These are phyloP conservation scores for Xanthoconium purpureum DNA, from an alignment of 768 basidiomycete genomes.

Conservation along the genomic window DNA sequence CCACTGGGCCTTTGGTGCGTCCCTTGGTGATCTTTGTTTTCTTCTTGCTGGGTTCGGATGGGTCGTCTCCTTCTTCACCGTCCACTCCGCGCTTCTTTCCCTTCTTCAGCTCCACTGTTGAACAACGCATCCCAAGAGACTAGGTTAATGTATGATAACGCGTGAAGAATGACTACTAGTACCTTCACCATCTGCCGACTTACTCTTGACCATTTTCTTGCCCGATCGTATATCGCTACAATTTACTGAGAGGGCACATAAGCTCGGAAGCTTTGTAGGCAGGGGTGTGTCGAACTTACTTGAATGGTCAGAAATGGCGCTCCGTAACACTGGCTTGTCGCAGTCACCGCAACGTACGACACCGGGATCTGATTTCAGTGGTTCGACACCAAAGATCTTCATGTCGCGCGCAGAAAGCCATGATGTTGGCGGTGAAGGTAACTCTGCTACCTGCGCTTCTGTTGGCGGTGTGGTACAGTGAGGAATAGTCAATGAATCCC, in stretches of 20 bases:
- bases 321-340: slow-evolving; percentile 74
- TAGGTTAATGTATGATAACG: slow-evolving; percentile 4
- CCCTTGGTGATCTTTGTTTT: slow-evolving; percentile 80
- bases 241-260: slow-evolving; percentile 41
- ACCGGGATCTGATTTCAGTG: slow-evolving; percentile 65
- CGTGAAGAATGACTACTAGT: slow-evolving; percentile 8
- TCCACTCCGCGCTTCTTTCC: slow-evolving; percentile 83
- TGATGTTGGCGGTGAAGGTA: slow-evolving; percentile 74
- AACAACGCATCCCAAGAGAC: slow-evolving; percentile 2
- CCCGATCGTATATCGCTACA: slow-evolving; percentile 58
- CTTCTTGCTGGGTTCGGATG: slow-evolving; percentile 68
- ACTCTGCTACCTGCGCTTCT: slow-evolving; percentile 37
- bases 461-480: slow-evolving; percentile 30
- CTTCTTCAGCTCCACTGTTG: slow-evolving; percentile 41
- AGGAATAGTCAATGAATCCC: slow-evolving; percentile 45
- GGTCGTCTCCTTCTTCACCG: slow-evolving; percentile 63
- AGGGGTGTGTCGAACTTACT: slow-evolving; percentile 44
- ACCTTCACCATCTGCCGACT: slow-evolving; percentile 48
- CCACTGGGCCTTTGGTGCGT: slow-evolving; percentile 79
- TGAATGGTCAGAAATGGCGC: slow-evolving; percentile 70
- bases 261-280: background rate
- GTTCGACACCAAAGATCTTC: slow-evolving; percentile 81
- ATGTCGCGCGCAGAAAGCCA: slow-evolving; percentile 86
- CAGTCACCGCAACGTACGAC: slow-evolving; percentile 78
- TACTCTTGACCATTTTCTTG: slow-evolving; percentile 57